phyloP scores from a whole-genome alignment of 306 rosid species.

The Quercus bicolor region DNA sequence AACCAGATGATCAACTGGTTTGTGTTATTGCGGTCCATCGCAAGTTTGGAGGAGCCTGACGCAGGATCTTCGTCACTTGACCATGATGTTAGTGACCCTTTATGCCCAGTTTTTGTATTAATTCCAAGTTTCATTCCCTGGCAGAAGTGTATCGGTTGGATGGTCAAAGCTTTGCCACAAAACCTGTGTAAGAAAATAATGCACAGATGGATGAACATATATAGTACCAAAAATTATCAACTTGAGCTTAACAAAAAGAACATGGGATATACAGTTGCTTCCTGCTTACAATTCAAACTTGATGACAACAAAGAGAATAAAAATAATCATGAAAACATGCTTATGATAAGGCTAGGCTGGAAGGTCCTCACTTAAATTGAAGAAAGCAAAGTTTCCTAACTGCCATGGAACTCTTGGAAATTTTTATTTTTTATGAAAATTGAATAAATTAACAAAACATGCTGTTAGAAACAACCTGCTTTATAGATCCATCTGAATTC shows the following conservation, averaged over 20 bases:
- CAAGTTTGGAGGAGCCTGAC: constrained; percentile 2
- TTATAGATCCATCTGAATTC: constrained; percentile 8
- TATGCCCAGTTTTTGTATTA: not conserved
- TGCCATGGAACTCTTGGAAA: no score
- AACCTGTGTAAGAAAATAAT: not conserved
- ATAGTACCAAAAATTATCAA: no score
- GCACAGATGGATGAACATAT: no score
- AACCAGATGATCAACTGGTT: constrained; percentile 6
- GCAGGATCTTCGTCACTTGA: not conserved
- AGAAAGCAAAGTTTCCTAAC: no score
- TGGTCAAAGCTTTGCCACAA: not conserved
- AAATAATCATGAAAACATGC: no score
- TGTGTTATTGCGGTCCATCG: not conserved
- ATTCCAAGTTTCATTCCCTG: constrained; percentile 7
- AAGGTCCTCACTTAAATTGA: no score
- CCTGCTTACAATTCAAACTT: not conserved
- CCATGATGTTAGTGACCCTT: constrained; percentile 3
- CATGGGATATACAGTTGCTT: not conserved
- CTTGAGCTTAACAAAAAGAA: no score
- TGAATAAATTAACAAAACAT: no score
- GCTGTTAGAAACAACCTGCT: not conserved
- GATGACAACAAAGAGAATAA: no score
- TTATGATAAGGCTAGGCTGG: no score
- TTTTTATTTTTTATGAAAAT: no score
- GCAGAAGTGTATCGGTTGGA: not conserved